Evolutionary conservation across 2,329 filamentous ascomycete species (phyloP).

Genomic region (Aspergillus thermomutatus): DNA sequence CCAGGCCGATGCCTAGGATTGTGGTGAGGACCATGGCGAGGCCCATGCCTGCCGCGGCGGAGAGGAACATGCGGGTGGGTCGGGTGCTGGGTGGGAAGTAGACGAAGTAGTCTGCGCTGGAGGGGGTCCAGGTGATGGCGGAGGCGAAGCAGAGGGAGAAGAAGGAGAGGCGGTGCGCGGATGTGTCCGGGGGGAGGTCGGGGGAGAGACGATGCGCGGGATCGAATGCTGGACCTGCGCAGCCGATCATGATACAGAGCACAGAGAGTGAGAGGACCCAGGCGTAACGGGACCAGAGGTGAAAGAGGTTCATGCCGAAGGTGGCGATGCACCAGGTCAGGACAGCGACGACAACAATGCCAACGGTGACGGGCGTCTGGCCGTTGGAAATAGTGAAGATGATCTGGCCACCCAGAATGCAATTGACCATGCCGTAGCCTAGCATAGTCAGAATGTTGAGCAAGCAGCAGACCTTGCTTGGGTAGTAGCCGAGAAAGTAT

Average conservation of each 20-base stretch:
- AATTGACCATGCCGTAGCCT: conserved; percentile 41
- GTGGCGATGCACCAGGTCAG: conserved; percentile 31
- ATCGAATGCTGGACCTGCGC: conserved; percentile 34
- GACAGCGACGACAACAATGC: conserved; percentile 33
- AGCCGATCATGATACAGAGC: conserved; percentile 38
- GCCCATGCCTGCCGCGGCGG: conserved; percentile 33
- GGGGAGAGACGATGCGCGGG: conserved; percentile 20
- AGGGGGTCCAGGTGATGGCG: conserved; percentile 29
- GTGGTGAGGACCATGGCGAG: conserved; percentile 31
- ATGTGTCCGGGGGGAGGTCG: conserved; percentile 18
- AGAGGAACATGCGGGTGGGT: conserved; percentile 31
- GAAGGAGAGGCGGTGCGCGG: conserved; percentile 32
- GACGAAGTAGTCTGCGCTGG: conserved; percentile 41
- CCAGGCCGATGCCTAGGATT: conserved; percentile 40
- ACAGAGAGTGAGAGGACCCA: conserved; percentile 12
- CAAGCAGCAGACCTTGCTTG: conserved; percentile 34
- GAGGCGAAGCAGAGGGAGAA: conserved; percentile 34
- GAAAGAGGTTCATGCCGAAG: conserved; percentile 40
- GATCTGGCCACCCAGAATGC: conserved; percentile 40
- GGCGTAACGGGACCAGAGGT: conserved; percentile 39
- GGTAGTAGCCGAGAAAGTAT: conserved; percentile 41
- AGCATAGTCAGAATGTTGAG: conserved; percentile 40
- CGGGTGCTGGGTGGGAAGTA: conserved; percentile 37
- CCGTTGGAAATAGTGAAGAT: conserved; percentile 36
- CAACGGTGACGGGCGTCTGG: conserved; percentile 32